phyloP scores from a whole-genome alignment of 805 yeast genomes.

The Metschnikowia cerradonensis region DNA sequence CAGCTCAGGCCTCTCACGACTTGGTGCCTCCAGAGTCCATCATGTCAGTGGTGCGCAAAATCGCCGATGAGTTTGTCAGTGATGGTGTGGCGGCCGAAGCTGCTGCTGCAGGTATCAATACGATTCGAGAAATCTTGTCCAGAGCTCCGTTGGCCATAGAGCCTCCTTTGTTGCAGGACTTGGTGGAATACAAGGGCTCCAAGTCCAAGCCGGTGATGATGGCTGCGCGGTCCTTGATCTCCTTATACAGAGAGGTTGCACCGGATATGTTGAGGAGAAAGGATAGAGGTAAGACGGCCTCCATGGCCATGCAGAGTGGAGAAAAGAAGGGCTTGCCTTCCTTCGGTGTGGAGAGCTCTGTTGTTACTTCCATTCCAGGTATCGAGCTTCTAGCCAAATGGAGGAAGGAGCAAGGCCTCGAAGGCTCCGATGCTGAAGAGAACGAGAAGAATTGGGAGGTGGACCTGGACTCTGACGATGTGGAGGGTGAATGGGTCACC shows the following conservation, averaged over 20 bases:
- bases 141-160: conserved; percentile 96
- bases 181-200: conserved; percentile 86
- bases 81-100: conserved; percentile 98
- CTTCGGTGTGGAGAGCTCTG: conserved; percentile 70
- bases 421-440: conserved; percentile 47
- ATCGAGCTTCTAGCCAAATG: conserved; percentile 85
- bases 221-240: conserved; percentile 87
- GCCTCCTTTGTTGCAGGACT: conserved; percentile 79
- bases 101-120: conserved; percentile 95
- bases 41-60: conserved; percentile 74
- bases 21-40: conserved; percentile 94
- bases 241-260: conserved; percentile 88
- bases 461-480: conserved; percentile 51
- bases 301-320: conserved; percentile 67
- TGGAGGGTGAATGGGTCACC: conserved; percentile 90
- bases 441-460: conserved; percentile 58
- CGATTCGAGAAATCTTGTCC: conserved; percentile 86
- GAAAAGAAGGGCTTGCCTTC: conserved; percentile 49
- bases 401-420: conserved; percentile 60
- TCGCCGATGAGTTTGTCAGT: conserved; percentile 95
- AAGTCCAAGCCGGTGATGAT: conserved; percentile 90
- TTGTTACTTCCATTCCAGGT: conserved; percentile 79
- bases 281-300: conserved; percentile 90
- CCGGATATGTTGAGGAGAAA: conserved; percentile 90
- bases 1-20: conserved; percentile 96